A percentile compares a stretch with the other conserved stretches of the same genome.
Evolutionary conservation across 306 rosid species (phyloP).

Genomic region (Senna siamea): DNA sequence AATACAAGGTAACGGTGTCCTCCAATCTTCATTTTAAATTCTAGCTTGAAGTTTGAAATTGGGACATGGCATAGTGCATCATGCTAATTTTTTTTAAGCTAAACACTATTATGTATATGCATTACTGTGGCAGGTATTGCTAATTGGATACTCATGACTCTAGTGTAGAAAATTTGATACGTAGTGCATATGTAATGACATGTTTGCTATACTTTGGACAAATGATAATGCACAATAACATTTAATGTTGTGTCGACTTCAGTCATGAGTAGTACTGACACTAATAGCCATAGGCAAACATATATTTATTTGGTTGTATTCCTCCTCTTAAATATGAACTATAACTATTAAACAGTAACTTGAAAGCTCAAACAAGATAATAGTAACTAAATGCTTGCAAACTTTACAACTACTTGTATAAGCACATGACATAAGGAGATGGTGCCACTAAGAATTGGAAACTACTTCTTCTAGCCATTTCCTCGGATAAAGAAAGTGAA

Average conservation of each 20-base stretch:
- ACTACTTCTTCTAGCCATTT: neutral
- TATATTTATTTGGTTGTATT: neutral
- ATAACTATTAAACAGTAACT: neutral
- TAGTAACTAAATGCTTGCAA: neutral
- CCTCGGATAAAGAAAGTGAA: neutral
- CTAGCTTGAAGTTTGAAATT: neutral
- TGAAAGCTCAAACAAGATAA: too few species aligned
- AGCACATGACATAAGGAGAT: neutral
- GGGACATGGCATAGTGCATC: neutral
- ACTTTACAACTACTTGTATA: neutral
- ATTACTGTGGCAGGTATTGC: neutral
- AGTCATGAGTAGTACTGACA: neutral
- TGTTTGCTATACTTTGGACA: neutral
- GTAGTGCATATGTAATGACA: neutral
- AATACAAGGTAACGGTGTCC: neutral
- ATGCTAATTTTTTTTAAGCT: neutral
- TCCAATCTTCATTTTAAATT: neutral
- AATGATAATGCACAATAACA: neutral
- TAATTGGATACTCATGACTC: neutral
- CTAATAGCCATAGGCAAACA: neutral
- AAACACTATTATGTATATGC: neutral
- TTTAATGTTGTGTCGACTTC: neutral
- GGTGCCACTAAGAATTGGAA: neutral
- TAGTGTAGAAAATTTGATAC: neutral
- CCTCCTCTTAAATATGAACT: neutral